Conservation (phyloP, 495 filamentous ascomycete genomes). For the Lasiosphaeriaceae sp. region DNA sequence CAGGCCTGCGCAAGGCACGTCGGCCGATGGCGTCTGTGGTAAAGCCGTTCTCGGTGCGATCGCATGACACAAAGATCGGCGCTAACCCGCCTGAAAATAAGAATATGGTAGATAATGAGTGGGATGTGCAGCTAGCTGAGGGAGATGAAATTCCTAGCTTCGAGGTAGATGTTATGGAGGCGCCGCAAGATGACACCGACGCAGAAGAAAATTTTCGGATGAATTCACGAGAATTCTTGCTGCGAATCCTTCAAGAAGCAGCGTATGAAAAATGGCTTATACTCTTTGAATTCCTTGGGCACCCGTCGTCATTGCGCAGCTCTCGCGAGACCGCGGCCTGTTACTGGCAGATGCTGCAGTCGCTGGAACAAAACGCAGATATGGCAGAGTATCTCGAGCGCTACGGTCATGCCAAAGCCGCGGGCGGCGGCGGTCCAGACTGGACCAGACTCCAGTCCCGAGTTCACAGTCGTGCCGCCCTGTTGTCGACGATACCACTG, state of each 20-base stretch:
- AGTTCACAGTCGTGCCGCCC: conserved; percentile 18
- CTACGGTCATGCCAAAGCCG: background rate
- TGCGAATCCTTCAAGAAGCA: conserved; percentile 21
- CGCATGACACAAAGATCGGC: background rate
- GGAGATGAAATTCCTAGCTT: conserved; percentile 17
- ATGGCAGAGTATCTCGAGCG: conserved; percentile 1
- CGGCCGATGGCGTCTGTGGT: background rate
- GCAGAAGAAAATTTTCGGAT: background rate
- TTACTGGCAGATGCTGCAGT: conserved; percentile 26
- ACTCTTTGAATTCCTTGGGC: conserved; percentile 30
- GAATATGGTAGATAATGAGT: background rate
- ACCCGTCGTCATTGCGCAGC: background rate
- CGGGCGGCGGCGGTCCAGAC: background rate
- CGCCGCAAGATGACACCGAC: conserved; percentile 8
- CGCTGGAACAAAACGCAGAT: conserved; percentile 32
- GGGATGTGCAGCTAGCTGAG: background rate
- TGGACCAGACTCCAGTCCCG: conserved; percentile 30
- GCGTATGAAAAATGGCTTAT: conserved; percentile 31
- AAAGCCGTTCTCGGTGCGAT: background rate
- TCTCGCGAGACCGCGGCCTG: conserved; percentile 8
- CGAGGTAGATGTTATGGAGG: conserved; percentile 21
- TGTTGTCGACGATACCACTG: conserved; percentile 8
- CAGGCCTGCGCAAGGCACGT: conserved; percentile 11
- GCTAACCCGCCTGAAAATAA: background rate
- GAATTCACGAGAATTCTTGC: background rate